phyloP scores from a whole-genome alignment of 257 asterid genomes.

The Pogostemon cablin region DNA sequence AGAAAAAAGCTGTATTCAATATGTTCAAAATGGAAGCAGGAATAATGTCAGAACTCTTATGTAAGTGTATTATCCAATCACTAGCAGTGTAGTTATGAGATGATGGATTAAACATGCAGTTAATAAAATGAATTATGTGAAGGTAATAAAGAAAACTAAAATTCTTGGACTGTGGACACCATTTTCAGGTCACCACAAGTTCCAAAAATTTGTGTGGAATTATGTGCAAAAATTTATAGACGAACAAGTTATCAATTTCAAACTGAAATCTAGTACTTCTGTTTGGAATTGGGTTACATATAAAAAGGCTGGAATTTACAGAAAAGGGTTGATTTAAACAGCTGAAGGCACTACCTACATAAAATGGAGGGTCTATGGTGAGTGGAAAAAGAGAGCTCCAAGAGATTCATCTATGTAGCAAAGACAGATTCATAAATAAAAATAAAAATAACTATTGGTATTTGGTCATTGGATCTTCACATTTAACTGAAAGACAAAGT shows the following conservation, averaged over 20 bases:
- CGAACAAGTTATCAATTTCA: neutral
- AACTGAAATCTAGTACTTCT: neutral
- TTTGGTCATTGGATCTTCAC: neutral
- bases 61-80: neutral
- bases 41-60: conserved; percentile 11
- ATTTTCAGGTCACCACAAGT: neutral
- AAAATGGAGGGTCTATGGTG: neutral
- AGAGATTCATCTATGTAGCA: neutral
- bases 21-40: conserved; percentile 18
- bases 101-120: conserved; percentile 10
- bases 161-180: conserved; percentile 19
- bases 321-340: neutral
- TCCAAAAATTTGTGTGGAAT: no score
- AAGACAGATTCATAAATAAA: neutral
- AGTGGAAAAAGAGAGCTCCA: no score
- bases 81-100: conserved; percentile 5
- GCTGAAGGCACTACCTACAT: neutral
- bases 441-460: neutral
- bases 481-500: neutral
- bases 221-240: neutral
- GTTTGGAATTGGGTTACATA: neutral
- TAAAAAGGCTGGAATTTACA: neutral
- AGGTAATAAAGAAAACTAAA: neutral
- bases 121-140: conserved; percentile 4
- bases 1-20: neutral